Evolutionary conservation across 2,329 filamentous ascomycete genomes (phyloP), one percentile per base, ranked within the genome.

Genomic region (Penicillium fuscoglaucum): DNA sequence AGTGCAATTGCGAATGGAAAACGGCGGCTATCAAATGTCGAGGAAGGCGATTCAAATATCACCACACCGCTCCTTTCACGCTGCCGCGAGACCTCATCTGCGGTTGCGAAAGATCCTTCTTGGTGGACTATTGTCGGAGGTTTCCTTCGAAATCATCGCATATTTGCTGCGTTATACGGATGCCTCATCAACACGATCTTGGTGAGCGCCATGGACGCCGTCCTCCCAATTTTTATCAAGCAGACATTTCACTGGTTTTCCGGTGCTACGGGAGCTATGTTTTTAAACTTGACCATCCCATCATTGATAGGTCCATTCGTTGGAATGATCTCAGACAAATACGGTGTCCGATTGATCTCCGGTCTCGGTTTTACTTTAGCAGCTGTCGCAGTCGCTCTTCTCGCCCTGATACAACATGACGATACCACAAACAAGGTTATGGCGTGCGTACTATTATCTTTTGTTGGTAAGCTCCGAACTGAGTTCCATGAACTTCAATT

Each of bases 301-400:
- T 57, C 55, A 15, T 35, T 57, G 6, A 47, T 53, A 12, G 43
- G 41, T 21, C 55, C 55, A 33, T 53, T 47, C 6, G 46, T 57
- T 47, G 55, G 55, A n/a, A 41, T 57, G 26, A 21, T 53, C 6
- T 57, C 55, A 21, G 49, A 57, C 12, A 53, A 53, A n/a, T 53
- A 57, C 7, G 55, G 55, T 2, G 43, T 53, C 17, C 33, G 35
- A 15, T 41, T 53, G 9, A 21, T 57, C 21, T 53, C 55, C 2
- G 28, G 35, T 17, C 5, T 53, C 1, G 49, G 55, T 1, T 57
- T 57, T 39, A 35, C 28, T 15, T 24, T 41, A 15, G 43, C 33
- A 21, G 55, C 28, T 5, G 17, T 57, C 19, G 55, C 40, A 19
- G 40, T 45, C 4, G n/a, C 40, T 40, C 33, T 28, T 19, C 49